These are phyloP conservation scores for Phyllosticta capitalensis DNA, from an alignment of 2,329 filamentous ascomycete genomes.

Conservation along the genomic window DNA sequence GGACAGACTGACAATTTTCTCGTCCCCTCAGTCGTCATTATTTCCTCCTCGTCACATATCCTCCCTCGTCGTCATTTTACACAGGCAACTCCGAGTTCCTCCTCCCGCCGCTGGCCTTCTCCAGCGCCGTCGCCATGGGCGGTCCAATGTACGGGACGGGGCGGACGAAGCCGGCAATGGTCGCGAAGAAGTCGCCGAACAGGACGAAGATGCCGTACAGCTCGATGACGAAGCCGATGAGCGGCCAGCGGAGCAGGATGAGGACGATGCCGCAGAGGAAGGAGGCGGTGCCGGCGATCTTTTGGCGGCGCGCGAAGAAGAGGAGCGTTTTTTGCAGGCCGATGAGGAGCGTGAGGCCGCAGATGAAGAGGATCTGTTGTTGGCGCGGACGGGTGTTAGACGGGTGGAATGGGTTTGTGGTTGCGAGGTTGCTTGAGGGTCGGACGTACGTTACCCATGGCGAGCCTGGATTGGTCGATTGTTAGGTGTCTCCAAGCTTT, in stretches of 20 bases:
- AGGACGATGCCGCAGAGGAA: conserved; percentile 76
- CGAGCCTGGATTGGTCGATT: conserved; percentile 51
- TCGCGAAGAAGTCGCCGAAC: conserved; percentile 94
- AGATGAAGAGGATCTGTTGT: conserved; percentile 83
- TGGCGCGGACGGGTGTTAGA: not conserved
- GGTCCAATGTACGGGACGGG: conserved; percentile 79
- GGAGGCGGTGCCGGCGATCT: conserved; percentile 80
- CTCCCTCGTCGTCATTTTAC: no score
- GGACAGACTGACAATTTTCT: not conserved
- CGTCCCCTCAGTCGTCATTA: not conserved
- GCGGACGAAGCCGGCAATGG: conserved; percentile 78
- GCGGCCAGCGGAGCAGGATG: conserved; percentile 82
- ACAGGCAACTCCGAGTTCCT: conserved; percentile 72
- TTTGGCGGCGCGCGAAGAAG: conserved; percentile 92
- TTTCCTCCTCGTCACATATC: not conserved
- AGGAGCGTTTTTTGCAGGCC: conserved; percentile 80
- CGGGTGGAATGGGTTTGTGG: not conserved
- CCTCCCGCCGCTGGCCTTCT: conserved; percentile 58
- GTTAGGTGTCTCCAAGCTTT: conserved; percentile 12
- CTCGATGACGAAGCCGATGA: conserved; percentile 84
- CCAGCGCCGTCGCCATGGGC: conserved; percentile 66
- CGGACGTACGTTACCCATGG: conserved; percentile 81
- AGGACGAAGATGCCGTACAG: conserved; percentile 86
- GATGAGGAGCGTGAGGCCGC: conserved; percentile 93
- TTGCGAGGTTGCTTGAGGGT: conserved; percentile 4